Base-by-base conservation (phyloP, 192 early-diverging fungal genomes). In the Gonapodya prolifera region DNA sequence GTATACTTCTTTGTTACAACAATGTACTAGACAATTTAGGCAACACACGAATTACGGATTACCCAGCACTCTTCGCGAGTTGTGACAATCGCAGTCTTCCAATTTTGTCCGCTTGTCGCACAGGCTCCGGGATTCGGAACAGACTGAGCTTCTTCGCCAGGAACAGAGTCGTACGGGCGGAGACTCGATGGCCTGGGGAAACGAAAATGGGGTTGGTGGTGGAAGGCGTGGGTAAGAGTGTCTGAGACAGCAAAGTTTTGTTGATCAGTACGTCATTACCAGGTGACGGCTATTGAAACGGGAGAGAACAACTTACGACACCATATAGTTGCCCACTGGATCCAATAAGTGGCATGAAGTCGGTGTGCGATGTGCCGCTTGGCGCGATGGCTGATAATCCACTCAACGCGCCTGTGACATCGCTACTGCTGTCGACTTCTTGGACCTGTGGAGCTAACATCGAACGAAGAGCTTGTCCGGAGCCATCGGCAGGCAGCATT, bases 141-240 rank as follows among this genome's bases (percentile, higher is more conserved):
- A 80, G 71, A 31, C 88, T 91, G 75, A 90, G 91, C 16, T 80
- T 80, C 17, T 86, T 73, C 1, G 90, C 90, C n/a, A 98, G 61
- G 0, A 79, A 77, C 30, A 96, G 86, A 0, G 95, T 91, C 2
- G 91, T 92, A 0, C 82, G 82, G 34, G 94, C 78, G 28, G 86
- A 85, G 61, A 97, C 83, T 0, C 87, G 82, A 82, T 98, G 96
- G 1, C 96, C 96, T 18, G 86, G 76, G 13, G 92, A 93, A 1
- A 98, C 93, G 89, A 92, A 98, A 23, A 96, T 87, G 0, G 95
- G 94, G 70, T 96, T 96, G 70, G 81, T 85, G 0, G 93, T 82
- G 1, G 28, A 78, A 1, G 31, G 28, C 2, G 79, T 61, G 1
- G 82, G 31, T 18, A 82, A 35, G 1, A 86, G 69, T 0, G 81